Evolutionary conservation across 768 basidiomycete genomes (phyloP), one percentile per base, ranked within the genome.

Genomic region (Cystofilobasidium bisporidii): DNA sequence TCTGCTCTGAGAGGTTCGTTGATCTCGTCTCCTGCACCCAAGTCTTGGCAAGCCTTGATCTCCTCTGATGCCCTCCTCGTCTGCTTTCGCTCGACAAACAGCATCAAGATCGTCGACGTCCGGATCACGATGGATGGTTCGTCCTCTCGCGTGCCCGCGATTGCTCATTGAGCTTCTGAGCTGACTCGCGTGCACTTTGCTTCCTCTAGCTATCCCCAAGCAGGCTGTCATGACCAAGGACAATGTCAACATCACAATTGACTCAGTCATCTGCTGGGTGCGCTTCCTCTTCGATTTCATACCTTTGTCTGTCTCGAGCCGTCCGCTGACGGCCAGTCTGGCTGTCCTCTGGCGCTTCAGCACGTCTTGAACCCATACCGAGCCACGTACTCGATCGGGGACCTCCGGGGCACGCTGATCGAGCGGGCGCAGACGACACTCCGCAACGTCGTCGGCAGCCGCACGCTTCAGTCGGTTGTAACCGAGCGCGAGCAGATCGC

Each of bases 51-150:
- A n/a, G n/a, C n/a, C n/a, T 53, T 24, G 10, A 10, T n/a, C 61
- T 18, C 1, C 15, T 24, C 48, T 56, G 30, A 22, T 38, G 36
- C 8, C 41, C 26, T 87, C 61, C 84, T 91, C 72, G n/a, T n/a
- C n/a, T n/a, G n/a, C 86, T 96, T 77, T 96, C 97, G 76, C 88
- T 94, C 69, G 94, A 92, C 82, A 89, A n/a, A 98, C 77, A 82
- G 83, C 1, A 82, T 98, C 53, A 84, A 86, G 67, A 77, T 87
- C 58, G 90, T 97, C 71, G 89, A 96, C 75, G 92, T 97, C 78
- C 94, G 93, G 78, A 94, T 98, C 71, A 92, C 94, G 77, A 91
- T 97, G 72, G 87, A 85, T 71, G 41, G 15, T n/a, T n/a, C n/a
- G n/a, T n/a, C n/a, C n/a, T n/a, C n/a, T n/a, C n/a, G 45, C 45